phyloP scores from a whole-genome alignment of 2,329 filamentous ascomycete species.

The Lasiodiplodia sp. region DNA sequence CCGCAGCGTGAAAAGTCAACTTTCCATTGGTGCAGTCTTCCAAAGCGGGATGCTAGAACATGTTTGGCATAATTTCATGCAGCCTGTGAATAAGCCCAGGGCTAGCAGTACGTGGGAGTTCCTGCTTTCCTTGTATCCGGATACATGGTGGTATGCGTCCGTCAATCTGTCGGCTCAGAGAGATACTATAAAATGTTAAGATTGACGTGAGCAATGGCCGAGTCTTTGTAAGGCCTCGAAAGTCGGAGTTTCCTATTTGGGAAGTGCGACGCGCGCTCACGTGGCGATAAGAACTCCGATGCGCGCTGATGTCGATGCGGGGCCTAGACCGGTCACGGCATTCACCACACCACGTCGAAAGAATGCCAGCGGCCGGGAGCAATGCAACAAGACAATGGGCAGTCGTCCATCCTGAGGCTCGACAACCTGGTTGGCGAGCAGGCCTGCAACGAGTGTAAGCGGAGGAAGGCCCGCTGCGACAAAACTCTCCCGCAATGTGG shows the following conservation, averaged over 20 bases:
- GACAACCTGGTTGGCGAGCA: conserved; percentile 10
- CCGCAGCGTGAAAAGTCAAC: no score
- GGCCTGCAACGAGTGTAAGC: conserved; percentile 24
- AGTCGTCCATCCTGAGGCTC: conserved; percentile 20
- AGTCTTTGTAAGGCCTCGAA: background rate
- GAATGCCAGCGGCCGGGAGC: conserved; percentile 9
- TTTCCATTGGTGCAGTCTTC: no score
- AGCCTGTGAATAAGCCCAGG: no score
- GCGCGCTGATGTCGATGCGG: conserved; percentile 6
- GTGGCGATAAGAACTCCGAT: conserved; percentile 10
- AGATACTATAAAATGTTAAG: background rate
- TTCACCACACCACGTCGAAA: conserved; percentile 6
- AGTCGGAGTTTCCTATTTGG: background rate
- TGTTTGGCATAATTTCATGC: no score
- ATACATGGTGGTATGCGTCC: background rate
- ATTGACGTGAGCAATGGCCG: background rate
- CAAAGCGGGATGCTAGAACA: no score
- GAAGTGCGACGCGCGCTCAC: background rate
- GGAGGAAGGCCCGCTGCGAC: conserved; percentile 19
- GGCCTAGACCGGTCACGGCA: background rate
- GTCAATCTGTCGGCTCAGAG: background rate
- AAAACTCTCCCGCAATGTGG: conserved; percentile 17
- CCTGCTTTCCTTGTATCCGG: background rate
- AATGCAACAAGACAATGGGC: conserved; percentile 26
- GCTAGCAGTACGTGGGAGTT: background rate